Percentiles rank a stretch among this genome's conserved stretches.
These are phyloP conservation scores for Magnolia kwangsiensis DNA, from an alignment of 164 flowering plant species.

Conservation along the genomic window DNA sequence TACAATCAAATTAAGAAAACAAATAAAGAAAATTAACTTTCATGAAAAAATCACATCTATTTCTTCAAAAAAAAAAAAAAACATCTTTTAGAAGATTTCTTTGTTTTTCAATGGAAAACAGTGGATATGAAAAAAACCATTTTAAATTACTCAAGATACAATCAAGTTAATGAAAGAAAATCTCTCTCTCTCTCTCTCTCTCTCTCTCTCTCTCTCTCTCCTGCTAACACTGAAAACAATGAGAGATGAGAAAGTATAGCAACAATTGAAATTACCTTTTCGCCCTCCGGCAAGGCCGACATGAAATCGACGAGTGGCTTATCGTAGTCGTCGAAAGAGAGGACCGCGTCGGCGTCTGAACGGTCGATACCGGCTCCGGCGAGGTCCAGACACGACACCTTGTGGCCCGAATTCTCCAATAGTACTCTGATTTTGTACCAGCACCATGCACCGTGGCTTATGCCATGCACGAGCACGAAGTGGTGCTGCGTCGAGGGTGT, in stretches of 20 bases:
- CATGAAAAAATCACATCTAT: background rate
- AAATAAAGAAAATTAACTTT: too few species aligned
- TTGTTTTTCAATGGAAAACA: background rate
- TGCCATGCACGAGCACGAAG: constrained; percentile 76
- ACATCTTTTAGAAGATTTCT: background rate
- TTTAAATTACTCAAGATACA: too few species aligned
- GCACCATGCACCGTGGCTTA: constrained; percentile 78
- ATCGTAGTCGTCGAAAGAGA: constrained; percentile 59
- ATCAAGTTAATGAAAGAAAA: too few species aligned
- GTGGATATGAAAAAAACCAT: too few species aligned
- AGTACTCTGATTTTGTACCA: constrained; percentile 73
- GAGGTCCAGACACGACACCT: constrained; percentile 67
- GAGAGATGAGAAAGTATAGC: background rate
- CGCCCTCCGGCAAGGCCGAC: constrained; percentile 38
- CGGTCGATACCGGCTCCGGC: constrained; percentile 49
- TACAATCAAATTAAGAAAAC: too few species aligned
- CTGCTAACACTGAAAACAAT: background rate
- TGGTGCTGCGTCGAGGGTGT: constrained; percentile 23
- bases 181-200: background rate
- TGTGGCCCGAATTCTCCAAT: constrained; percentile 64
- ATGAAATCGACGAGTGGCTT: constrained; percentile 59
- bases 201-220: background rate
- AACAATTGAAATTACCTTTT: constrained; percentile 38
- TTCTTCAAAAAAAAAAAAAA: too few species aligned
- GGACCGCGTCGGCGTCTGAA: constrained; percentile 38